Percentiles rank a stretch among this genome's conserved stretches.
These are phyloP conservation scores for Rhododendron henanense DNA, from an alignment of 148 eudicot species.

Conservation along the genomic window DNA sequence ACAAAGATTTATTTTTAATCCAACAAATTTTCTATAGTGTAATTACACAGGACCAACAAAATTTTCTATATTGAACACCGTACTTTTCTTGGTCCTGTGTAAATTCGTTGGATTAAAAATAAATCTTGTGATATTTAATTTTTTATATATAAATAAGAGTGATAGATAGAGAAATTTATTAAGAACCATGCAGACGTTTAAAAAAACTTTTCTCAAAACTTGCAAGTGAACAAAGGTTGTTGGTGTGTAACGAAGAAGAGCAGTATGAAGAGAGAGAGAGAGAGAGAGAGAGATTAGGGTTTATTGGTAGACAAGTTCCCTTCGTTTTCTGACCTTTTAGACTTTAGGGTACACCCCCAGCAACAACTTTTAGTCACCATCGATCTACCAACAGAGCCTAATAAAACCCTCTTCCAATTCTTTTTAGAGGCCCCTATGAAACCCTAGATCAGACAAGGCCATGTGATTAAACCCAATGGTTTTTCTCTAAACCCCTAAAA, in stretches of 20 bases:
- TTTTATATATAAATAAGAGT: too few relatives aligned
- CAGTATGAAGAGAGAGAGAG: background rate
- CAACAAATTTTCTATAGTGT: too few relatives aligned
- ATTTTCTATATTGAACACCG: too few relatives aligned
- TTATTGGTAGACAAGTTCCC: slow-evolving; percentile 1
- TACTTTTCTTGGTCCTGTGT: too few relatives aligned
- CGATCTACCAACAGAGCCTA: slow-evolving; percentile 16
- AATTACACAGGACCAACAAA: too few relatives aligned
- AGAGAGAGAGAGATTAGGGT: slow-evolving; percentile 6
- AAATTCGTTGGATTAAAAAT: too few relatives aligned
- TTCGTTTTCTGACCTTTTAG: slow-evolving; percentile 14
- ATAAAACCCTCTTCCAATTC: background rate
- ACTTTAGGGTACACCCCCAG: slow-evolving; percentile 6
- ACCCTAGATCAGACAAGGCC: slow-evolving; percentile 22
- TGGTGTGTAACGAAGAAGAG: background rate
- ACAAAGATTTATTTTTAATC: too few relatives aligned
- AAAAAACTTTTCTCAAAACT: too few relatives aligned
- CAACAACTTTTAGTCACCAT: slow-evolving; percentile 12
- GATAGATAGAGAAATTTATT: too few relatives aligned
- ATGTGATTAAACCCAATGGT: slow-evolving; percentile 13
- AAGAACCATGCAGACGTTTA: too few relatives aligned
- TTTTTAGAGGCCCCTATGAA: background rate
- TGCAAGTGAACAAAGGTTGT: background rate
- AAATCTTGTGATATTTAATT: too few relatives aligned
- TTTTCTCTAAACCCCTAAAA: too few relatives aligned